These are phyloP conservation scores for Beauveria bassiana DNA, from an alignment of 2,329 filamentous ascomycete species.

Conservation along the genomic window DNA sequence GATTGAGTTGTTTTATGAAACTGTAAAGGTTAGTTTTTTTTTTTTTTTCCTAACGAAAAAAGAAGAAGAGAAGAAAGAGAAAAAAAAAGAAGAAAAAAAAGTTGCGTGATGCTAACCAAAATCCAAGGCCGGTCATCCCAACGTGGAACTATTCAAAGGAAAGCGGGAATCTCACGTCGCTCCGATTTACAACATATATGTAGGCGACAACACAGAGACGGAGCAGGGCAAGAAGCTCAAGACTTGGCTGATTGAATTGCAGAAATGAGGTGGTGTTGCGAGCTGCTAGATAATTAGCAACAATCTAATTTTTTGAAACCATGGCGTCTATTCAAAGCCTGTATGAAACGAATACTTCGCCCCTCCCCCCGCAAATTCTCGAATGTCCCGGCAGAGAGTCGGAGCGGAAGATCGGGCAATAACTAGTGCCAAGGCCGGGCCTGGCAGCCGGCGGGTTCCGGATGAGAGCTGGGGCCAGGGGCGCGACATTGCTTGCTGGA, in stretches of 20 bases:
- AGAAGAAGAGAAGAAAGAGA: no score
- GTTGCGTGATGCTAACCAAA: not conserved
- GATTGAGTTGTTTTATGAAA: constrained; percentile 15
- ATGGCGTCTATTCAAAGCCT: no score
- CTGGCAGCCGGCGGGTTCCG: no score
- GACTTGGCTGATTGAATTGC: constrained; percentile 14
- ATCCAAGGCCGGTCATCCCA: constrained; percentile 13
- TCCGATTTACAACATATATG: constrained; percentile 17
- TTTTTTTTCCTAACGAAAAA: not conserved
- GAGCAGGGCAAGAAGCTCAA: constrained; percentile 18
- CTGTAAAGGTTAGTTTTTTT: constrained; percentile 13
- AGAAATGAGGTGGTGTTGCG: not conserved
- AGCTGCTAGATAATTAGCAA: not conserved
- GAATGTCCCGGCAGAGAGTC: no score
- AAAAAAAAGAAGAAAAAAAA: no score
- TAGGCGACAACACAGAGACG: constrained; percentile 16
- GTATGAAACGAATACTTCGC: no score
- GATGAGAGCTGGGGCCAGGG: no score
- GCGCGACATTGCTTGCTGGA: no score
- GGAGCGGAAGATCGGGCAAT: no score
- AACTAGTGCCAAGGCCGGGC: no score
- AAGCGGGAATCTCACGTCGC: constrained; percentile 17
- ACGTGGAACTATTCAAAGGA: constrained; percentile 16
- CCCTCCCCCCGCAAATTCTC: no score
- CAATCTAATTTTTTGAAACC: no score